Evolutionary conservation across 2,329 filamentous ascomycete genomes (phyloP).

Genomic region (Colletotrichum cereale): DNA sequence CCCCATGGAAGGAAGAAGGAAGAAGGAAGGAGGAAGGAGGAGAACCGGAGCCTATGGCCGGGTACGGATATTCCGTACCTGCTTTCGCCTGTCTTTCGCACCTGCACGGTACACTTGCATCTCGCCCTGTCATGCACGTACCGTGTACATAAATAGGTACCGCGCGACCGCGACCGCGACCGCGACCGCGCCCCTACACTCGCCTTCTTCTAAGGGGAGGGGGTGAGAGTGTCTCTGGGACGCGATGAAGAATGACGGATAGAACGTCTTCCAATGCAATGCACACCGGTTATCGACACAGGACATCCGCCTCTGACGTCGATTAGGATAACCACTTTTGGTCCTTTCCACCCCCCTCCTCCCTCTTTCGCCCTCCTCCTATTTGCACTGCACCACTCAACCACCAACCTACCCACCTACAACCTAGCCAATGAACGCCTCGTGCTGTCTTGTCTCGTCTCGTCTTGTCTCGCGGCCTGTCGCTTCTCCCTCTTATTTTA

Average conservation of each 20-base stretch:
- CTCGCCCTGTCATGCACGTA: slow-evolving; percentile 23
- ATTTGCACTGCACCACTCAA: background rate
- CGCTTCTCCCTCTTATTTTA: slow-evolving; percentile 6
- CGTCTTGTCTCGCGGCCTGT: slow-evolving; percentile 27
- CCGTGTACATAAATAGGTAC: background rate
- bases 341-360: too few species aligned
- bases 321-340: background rate
- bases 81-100: background rate
- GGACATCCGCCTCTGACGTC: background rate
- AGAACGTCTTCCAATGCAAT: background rate
- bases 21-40: slow-evolving; percentile 23
- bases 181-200: background rate
- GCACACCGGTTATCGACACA: background rate
- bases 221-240: background rate
- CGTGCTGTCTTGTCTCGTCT: slow-evolving; percentile 13
- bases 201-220: background rate
- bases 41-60: slow-evolving; percentile 22
- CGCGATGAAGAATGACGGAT: slow-evolving; percentile 21
- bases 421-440: background rate
- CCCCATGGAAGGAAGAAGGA: slow-evolving; percentile 22
- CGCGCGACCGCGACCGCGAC: background rate
- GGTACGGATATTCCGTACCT: background rate
- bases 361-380: background rate
- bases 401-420: too few species aligned
- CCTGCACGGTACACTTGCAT: slow-evolving; percentile 18